Evolutionary conservation across 164 flowering plant species (phyloP), one percentile per base, ranked within the genome.

Genomic region (Euptelea pleiosperma): DNA sequence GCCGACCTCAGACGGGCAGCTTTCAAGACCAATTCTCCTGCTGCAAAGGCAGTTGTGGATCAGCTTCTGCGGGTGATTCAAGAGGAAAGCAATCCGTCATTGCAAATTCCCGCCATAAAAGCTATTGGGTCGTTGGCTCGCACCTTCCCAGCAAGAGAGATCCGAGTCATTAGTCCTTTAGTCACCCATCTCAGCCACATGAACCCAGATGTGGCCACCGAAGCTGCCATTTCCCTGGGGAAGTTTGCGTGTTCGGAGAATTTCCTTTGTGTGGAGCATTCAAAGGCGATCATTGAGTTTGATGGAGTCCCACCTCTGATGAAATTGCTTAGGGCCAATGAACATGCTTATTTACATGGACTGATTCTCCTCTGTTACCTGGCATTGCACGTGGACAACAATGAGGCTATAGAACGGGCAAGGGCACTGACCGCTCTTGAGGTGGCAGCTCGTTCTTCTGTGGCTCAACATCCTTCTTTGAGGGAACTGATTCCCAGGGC

Each of bases 121-220:
- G 68, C 96, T 0, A 77, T 91, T 48, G 98, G 98, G 11, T 83
- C 78, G 10, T 61, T 91, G 65, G 92, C 98, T 3, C 67, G 86
- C 37, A 82, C 90, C 4, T 91, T 86, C 52, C 79, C 87, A 0
- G 92, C 95, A 0, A 82, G 78, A 47, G 94, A 91, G 57, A 85
- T 86, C 6, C 55, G 82, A n/a, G 73, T 89, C 1, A 58, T 89
- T 28, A 63, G 54, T 4, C 82, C 82, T 6, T 52, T 91, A n/a
- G 96, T 87, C 15, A 24, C 34, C 4, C 77, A 69, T 19, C 88
- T 91, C 10, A 41, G 74, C 6, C 60, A 73, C 66, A 48, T 47
- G 37, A 60, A 78, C 37, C 36, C 47, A 0, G 81, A 82, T 29
- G 86, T 91, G 40, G 88, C 90, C 0, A 59, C 62, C 4, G 94